Conservation (phyloP, 805 yeast species). For the Barnettozyma siamensis region DNA sequence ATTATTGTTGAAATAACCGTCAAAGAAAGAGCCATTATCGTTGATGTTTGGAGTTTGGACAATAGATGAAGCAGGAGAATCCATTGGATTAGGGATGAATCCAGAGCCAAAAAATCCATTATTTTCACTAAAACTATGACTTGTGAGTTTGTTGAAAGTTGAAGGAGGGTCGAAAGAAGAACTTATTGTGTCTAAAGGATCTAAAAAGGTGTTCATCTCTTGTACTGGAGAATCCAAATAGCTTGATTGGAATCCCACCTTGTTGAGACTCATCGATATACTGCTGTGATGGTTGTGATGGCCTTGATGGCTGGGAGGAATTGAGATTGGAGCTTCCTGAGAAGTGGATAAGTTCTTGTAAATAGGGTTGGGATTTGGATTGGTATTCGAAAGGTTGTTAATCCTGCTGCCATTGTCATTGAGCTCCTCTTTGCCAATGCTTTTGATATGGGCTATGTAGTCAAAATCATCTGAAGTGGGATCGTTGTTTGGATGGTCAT, state of each 20-base stretch:
- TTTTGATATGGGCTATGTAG: conserved; percentile 58
- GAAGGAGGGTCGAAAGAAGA: conserved; percentile 25
- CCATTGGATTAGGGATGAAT: conserved; percentile 8
- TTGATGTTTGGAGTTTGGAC: conserved; percentile 21
- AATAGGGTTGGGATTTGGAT: background rate
- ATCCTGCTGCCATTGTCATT: background rate
- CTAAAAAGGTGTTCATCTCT: conserved; percentile 21
- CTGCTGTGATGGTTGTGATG: conserved; percentile 2
- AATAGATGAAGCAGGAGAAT: conserved; percentile 22
- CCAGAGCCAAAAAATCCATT: conserved; percentile 17
- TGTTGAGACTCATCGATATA: conserved; percentile 3
- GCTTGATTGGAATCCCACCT: conserved; percentile 12
- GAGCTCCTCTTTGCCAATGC: conserved; percentile 41
- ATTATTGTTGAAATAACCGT: conserved; percentile 17
- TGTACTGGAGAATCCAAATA: conserved; percentile 22
- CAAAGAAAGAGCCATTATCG: conserved; percentile 21
- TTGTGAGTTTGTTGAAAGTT: conserved; percentile 11
- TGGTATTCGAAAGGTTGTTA: background rate
- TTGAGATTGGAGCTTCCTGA: conserved; percentile 14
- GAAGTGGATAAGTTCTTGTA: conserved; percentile 4
- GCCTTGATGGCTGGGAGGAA: background rate
- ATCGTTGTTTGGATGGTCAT: conserved; percentile 26
- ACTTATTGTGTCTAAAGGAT: conserved; percentile 22
- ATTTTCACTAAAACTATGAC: conserved; percentile 17
- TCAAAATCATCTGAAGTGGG: conserved; percentile 53